Evolutionary conservation across 495 filamentous ascomycete species (phyloP).

Genomic region (Penicillium manginii): DNA sequence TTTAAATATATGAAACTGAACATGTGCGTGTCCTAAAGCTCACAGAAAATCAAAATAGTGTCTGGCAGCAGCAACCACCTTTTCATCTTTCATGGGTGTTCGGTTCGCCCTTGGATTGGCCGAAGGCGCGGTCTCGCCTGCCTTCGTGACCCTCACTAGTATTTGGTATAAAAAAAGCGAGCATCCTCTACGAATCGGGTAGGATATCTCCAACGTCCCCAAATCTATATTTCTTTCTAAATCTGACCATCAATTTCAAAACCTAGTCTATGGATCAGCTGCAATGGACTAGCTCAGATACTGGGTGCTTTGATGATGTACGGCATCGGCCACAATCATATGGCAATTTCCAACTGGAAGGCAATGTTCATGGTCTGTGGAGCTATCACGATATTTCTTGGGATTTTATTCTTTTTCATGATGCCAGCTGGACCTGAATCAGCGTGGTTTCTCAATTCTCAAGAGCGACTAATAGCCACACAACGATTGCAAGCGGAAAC

Average conservation of each 20-base stretch:
- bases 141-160: conserved; percentile 24
- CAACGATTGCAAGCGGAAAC: neutral
- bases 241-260: neutral
- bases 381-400: conserved; percentile 54
- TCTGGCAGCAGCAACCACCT: conserved; percentile 46
- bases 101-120: conserved; percentile 50
- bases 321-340: conserved; percentile 1
- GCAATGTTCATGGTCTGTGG: conserved; percentile 64
- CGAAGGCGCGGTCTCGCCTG: conserved; percentile 44
- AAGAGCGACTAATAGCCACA: neutral
- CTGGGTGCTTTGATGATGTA: conserved; percentile 1
- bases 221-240: neutral
- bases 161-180: conserved; percentile 46
- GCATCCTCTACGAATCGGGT: conserved; percentile 31
- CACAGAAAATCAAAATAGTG: conserved; percentile 15
- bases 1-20: neutral
- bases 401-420: conserved; percentile 47
- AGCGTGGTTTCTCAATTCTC: conserved; percentile 34
- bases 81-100: conserved; percentile 44
- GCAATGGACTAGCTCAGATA: neutral
- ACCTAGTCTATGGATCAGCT: neutral
- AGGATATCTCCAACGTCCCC: neutral
- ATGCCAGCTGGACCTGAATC: conserved; percentile 54
- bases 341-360: conserved; percentile 41
- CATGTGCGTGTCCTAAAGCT: neutral